These are phyloP conservation scores for Penicillium paradoxum DNA, from an alignment of 495 filamentous ascomycete genomes.

Conservation along the genomic window DNA sequence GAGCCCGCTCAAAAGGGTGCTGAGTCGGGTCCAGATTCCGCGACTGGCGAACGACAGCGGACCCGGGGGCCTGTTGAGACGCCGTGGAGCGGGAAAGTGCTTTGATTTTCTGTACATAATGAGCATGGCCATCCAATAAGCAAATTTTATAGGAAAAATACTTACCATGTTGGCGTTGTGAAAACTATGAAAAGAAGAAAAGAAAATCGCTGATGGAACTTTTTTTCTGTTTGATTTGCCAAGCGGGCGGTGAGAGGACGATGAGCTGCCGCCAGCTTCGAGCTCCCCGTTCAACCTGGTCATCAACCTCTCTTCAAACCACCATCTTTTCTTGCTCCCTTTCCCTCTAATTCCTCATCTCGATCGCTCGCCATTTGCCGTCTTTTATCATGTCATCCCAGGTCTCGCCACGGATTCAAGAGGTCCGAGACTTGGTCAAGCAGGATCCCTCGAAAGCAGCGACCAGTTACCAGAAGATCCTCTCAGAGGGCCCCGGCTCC, in stretches of 20 bases:
- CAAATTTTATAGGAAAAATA: background rate
- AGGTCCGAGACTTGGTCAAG: constrained; percentile 80
- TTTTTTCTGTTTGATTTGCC: constrained; percentile 35
- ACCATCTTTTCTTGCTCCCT: constrained; percentile 7
- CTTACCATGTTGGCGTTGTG: constrained; percentile 22
- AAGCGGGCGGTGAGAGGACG: constrained; percentile 26
- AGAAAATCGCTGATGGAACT: constrained; percentile 19
- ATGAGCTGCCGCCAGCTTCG: constrained; percentile 31
- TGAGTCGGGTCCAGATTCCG: constrained; percentile 89
- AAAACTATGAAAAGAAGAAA: constrained; percentile 7
- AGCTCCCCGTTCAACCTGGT: constrained; percentile 25
- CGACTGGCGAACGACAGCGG: constrained; percentile 63
- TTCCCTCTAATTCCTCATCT: constrained; percentile 1
- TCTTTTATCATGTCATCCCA: constrained; percentile 44
- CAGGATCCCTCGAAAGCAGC: constrained; percentile 75
- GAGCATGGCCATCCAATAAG: constrained; percentile 5
- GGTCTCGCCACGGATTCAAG: constrained; percentile 61
- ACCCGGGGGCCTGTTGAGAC: constrained; percentile 75
- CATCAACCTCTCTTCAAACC: constrained; percentile 22
- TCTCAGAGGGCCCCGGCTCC: constrained; percentile 75
- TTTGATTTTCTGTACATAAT: constrained; percentile 72
- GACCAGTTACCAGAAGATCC: constrained; percentile 77
- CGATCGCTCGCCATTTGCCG: background rate
- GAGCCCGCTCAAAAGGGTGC: constrained; percentile 90
- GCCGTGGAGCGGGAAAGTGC: constrained; percentile 73